Conservation (phyloP, 2,329 filamentous ascomycete species). For the Monilinia fructigena region DNA sequence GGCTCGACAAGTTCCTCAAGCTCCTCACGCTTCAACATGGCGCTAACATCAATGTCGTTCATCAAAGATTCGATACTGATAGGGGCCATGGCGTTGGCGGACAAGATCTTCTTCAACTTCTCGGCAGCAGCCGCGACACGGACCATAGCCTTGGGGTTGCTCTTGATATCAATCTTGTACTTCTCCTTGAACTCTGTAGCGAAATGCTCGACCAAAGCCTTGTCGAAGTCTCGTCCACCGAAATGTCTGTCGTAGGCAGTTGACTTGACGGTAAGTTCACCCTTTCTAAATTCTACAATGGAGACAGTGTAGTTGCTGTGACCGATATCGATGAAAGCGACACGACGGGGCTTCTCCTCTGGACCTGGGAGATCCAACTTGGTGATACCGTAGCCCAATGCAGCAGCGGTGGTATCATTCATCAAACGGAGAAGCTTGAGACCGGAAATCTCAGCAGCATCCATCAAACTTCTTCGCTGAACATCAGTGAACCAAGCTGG, state of each 20-base stretch:
- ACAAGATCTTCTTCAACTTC: constrained; percentile 98
- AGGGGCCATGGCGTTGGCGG: constrained; percentile 87
- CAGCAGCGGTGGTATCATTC: constrained; percentile 96
- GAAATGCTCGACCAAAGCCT: constrained; percentile 91
- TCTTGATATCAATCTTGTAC: constrained; percentile 93
- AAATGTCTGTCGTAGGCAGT: constrained; percentile 95
- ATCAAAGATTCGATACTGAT: constrained; percentile 98
- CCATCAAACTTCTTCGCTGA: constrained; percentile 84
- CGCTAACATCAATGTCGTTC: constrained; percentile 91
- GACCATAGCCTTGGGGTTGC: constrained; percentile 83
- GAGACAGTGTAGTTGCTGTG: constrained; percentile 95
- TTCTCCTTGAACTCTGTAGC: constrained; percentile 95
- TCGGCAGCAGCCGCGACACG: constrained; percentile 86
- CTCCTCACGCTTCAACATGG: constrained; percentile 90
- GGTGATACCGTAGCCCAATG: constrained; percentile 95
- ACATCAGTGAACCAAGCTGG: constrained; percentile 96
- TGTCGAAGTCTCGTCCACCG: constrained; percentile 95
- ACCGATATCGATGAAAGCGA: constrained; percentile 91
- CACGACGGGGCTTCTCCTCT: constrained; percentile 89
- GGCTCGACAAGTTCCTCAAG: constrained; percentile 89
- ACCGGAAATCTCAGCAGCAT: constrained; percentile 89
- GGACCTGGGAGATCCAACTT: constrained; percentile 86
- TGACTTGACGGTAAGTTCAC: constrained; percentile 89
- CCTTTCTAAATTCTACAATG: constrained; percentile 95
- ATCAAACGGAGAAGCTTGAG: constrained; percentile 91